A percentile compares a stretch with the other conserved stretches of the same genome.
Evolutionary conservation across 73 alveolate species (phyloP).

Genomic region (Durusdinium trenchii): DNA sequence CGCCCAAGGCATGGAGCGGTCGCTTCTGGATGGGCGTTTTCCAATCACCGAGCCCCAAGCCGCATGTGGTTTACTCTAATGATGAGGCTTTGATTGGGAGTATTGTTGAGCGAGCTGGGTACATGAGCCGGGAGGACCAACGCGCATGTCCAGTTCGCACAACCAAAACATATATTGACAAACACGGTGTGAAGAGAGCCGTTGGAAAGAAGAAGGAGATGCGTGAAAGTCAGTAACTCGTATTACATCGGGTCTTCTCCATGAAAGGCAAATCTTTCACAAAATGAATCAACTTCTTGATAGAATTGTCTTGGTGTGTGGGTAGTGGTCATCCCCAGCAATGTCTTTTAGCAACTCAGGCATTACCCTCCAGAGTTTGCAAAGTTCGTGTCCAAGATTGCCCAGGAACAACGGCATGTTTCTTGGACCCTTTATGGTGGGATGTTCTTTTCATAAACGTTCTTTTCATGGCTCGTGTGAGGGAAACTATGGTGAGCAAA

Average conservation of each 20-base stretch:
- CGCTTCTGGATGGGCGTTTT: not conserved
- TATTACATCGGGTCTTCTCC: too few species aligned
- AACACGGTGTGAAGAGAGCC: not conserved
- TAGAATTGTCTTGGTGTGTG: too few species aligned
- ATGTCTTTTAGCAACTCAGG: not conserved
- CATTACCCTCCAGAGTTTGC: constrained; percentile 12
- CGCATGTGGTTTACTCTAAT: not conserved
- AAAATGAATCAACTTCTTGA: too few species aligned
- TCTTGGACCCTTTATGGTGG: too few species aligned
- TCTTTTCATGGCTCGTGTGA: too few species aligned
- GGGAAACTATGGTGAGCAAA: too few species aligned
- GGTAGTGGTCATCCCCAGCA: not conserved
- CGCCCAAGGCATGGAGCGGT: not conserved
- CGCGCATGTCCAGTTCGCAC: not conserved
- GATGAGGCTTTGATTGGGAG: not conserved
- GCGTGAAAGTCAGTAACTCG: not conserved
- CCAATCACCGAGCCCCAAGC: not conserved
- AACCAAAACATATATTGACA: not conserved
- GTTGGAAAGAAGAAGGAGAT: not conserved
- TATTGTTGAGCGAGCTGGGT: not conserved
- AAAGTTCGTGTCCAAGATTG: not conserved
- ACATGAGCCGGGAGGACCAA: not conserved
- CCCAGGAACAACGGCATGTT: not conserved
- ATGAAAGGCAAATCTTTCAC: too few species aligned
- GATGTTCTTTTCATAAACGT: too few species aligned